phyloP scores from a whole-genome alignment of 352 stramenopile species.

The Globisporangium viniferum region DNA sequence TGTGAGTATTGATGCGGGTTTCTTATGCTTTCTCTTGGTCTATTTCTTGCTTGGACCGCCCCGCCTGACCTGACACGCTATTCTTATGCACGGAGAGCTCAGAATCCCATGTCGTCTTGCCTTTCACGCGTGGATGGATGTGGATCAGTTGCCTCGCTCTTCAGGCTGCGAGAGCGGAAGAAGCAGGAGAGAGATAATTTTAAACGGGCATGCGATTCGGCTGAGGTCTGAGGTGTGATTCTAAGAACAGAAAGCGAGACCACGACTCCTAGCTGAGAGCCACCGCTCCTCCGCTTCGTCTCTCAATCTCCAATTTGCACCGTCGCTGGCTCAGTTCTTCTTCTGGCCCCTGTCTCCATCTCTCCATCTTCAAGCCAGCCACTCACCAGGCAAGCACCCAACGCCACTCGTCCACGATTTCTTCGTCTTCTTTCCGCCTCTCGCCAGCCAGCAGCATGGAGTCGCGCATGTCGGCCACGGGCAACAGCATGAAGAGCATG shows the following conservation, averaged over 20 bases:
- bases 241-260: not conserved
- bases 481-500: slow-evolving; percentile 77
- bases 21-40: not conserved
- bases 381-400: not conserved
- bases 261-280: not conserved
- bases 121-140: not conserved
- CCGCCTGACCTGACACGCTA: not conserved
- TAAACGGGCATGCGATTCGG: not conserved
- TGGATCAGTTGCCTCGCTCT: not conserved
- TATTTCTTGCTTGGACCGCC: not conserved
- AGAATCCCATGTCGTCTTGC: not conserved
- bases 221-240: not conserved
- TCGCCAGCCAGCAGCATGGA: slow-evolving; percentile 36
- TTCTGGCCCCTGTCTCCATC: not conserved
- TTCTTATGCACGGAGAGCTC: not conserved
- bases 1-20: not conserved
- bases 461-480: slow-evolving; percentile 48
- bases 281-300: not conserved
- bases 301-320: slow-evolving; percentile 9
- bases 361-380: not conserved
- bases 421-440: not conserved
- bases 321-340: not conserved
- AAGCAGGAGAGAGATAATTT: not conserved
- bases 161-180: too few species aligned
- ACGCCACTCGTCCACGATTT: slow-evolving; percentile 7